Base-by-base conservation (phyloP, 1,284 basidiomycete genomes). In the Termitomyces sp. region DNA sequence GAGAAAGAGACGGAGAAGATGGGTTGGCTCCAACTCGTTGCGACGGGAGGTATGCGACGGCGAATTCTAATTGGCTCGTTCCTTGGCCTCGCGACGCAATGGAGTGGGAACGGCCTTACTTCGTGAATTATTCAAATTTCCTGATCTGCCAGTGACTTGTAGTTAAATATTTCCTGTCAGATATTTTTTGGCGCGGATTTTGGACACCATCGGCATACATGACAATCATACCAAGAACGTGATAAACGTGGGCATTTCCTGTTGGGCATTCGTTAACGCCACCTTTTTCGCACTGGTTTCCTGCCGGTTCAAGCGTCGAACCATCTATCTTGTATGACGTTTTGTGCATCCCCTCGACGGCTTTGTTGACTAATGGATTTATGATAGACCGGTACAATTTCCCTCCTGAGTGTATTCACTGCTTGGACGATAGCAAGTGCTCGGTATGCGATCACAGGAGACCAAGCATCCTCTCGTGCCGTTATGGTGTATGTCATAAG, bases 231-330 rank as follows among this genome's bases (percentile, higher is more conserved):
- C 73, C 26, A 75, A 80, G 66, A 77, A 79, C 60, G 62, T 77
- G 34, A 77, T 83, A 67, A 83, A 82, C 63, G 63, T 81, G 45
- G 77, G 75, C 8, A 70, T 72, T 53, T 77, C 77, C 8, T 75
- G 73, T 62, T 83, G 78, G 78, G 76, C 76, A 43, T 77, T 81
- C 57, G 54, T 79, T 35, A 79, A 80, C 53, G 79, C 74, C 14
- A 77, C 75, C 2, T 57, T 71, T 43, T 66, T 81, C 24, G 80
- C 80, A 8, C 59, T 79, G 33, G 74, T 72, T 5, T 70, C 76
- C 13, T 72, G 79, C 11, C 66, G 72, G 43, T 74, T 79, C 61
- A 76, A 71, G 40, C 72, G 81, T 8, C 68, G 80, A 49, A 68
- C 68, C 0, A 69, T 74, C 42, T 82, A 81, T 61, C 65, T 83